phyloP scores from a whole-genome alignment of 2,329 filamentous ascomycete species.

The Ascosphaera aggregata region DNA sequence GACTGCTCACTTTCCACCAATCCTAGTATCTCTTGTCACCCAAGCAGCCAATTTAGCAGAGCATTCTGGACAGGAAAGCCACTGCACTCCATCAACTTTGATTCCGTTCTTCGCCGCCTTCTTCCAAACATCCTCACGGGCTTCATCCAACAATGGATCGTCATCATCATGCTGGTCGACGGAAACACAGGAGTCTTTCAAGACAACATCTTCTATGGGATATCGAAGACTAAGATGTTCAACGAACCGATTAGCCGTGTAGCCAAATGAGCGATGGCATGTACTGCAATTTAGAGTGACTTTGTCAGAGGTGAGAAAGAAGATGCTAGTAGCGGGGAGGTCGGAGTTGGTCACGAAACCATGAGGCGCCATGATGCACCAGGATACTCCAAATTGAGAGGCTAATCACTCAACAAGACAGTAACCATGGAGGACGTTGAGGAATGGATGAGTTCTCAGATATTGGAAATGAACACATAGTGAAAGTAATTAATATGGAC shows the following conservation, averaged over 20 bases:
- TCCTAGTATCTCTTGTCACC: not conserved
- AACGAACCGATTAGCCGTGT: not conserved
- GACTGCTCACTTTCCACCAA: not conserved
- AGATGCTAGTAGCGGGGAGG: not conserved
- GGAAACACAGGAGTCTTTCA: not conserved
- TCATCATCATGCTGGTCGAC: not conserved
- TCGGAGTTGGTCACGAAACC: not conserved
- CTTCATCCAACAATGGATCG: not conserved
- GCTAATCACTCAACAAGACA: no score
- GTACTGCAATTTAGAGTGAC: not conserved
- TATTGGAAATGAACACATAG: no score
- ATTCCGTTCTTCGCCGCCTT: not conserved
- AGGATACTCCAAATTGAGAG: no score
- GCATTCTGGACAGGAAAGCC: not conserved
- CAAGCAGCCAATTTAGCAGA: not conserved
- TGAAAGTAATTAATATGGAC: no score
- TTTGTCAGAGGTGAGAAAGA: not conserved
- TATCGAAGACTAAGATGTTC: not conserved
- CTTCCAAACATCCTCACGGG: not conserved
- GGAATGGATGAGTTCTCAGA: no score
- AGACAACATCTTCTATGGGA: not conserved
- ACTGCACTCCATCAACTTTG: not conserved
- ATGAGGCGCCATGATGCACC: not conserved
- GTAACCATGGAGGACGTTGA: no score
- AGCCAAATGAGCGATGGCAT: not conserved